Conservation (phyloP, 225 moss, liverwort and hornwort genomes). For the Takakia lepidozioides region DNA sequence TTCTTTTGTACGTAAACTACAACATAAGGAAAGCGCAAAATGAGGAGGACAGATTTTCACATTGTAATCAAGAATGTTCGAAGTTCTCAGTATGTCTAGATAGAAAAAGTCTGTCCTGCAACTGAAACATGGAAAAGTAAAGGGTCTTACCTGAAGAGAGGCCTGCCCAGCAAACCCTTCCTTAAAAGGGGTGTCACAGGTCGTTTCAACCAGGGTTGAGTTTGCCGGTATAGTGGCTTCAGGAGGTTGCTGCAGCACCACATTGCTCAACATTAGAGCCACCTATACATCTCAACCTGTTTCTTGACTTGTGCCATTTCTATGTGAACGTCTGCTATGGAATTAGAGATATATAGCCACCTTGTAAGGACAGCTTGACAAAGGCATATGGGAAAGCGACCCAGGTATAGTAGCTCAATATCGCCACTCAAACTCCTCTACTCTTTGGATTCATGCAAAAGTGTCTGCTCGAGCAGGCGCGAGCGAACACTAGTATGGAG, state of each 20-base stretch:
- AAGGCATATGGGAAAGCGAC: too few relatives aligned
- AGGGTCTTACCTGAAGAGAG: conserved; percentile 57
- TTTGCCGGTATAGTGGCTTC: conserved; percentile 54
- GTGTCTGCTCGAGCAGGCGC: neutral
- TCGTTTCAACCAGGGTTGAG: conserved; percentile 45
- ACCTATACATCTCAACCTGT: too few relatives aligned
- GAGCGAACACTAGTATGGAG: neutral
- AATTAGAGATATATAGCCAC: neutral
- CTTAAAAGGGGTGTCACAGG: conserved; percentile 61
- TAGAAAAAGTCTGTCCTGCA: too few relatives aligned
- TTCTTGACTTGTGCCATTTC: neutral
- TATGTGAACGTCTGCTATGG: neutral
- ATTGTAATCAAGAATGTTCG: too few relatives aligned
- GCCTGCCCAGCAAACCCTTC: conserved; percentile 69
- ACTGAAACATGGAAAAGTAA: neutral
- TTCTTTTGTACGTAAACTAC: too few relatives aligned
- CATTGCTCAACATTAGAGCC: neutral
- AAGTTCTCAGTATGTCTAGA: too few relatives aligned
- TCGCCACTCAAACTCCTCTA: too few relatives aligned
- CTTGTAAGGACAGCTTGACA: too few relatives aligned
- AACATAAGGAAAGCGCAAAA: too few relatives aligned
- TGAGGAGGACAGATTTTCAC: too few relatives aligned
- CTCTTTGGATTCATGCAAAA: too few relatives aligned
- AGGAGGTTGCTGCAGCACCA: conserved; percentile 56
- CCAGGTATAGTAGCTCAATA: too few relatives aligned